Percentiles rank a stretch among this genome's conserved stretches.
Conservation (phyloP, 495 filamentous ascomycete species). For the Apodospora peruviana region DNA sequence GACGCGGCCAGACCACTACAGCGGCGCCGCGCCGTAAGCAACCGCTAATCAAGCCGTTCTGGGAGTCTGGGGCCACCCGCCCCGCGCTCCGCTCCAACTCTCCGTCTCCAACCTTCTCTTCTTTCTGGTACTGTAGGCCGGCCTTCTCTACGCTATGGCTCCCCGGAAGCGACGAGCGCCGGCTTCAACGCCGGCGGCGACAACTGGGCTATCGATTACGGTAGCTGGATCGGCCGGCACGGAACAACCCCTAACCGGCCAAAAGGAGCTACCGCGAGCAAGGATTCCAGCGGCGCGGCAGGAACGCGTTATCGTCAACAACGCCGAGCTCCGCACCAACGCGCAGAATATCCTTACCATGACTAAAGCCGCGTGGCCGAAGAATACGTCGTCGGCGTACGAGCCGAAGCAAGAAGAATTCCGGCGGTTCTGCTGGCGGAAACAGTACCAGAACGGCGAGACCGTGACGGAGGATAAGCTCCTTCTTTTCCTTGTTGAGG, state of each 20-base stretch:
- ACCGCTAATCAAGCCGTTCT: not conserved
- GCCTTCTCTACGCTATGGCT: not conserved
- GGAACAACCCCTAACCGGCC: not conserved
- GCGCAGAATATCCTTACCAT: not conserved
- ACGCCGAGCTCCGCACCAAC: not conserved
- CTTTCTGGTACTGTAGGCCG: not conserved
- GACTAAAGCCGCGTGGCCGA: not conserved
- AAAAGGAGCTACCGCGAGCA: not conserved
- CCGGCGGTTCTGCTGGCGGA: not conserved
- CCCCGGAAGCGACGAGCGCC: not conserved
- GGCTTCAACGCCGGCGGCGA: not conserved
- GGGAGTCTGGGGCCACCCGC: not conserved
- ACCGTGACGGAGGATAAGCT: not conserved
- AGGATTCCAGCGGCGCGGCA: not conserved
- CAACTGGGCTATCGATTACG: not conserved
- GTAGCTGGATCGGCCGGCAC: not conserved
- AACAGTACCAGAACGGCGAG: not conserved
- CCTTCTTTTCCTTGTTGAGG: conserved; percentile 1
- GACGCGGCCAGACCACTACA: not conserved
- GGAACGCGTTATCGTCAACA: not conserved
- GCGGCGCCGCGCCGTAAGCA: too few species aligned
- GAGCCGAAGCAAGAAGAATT: not conserved
- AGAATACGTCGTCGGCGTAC: not conserved
- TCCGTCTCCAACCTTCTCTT: not conserved
- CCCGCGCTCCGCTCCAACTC: not conserved